Percentiles rank a stretch among this genome's conserved stretches.
These are phyloP conservation scores for Cyberlindnera bimundalis DNA, from an alignment of 805 yeast species.

Conservation along the genomic window DNA sequence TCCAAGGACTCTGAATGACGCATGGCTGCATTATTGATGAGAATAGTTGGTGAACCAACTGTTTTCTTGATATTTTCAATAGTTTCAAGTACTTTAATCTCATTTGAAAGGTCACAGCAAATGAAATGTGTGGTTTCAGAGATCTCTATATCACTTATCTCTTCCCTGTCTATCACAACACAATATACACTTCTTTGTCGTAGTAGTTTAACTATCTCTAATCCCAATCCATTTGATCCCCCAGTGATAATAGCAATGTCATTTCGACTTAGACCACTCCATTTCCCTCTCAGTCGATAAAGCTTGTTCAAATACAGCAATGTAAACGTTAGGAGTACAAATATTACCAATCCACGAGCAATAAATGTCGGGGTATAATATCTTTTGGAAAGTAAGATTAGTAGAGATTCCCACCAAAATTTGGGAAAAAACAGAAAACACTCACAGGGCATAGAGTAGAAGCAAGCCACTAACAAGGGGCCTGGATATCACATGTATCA, in stretches of 20 bases:
- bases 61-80: constrained; percentile 39
- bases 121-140: constrained; percentile 40
- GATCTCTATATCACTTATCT: constrained; percentile 11
- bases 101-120: constrained; percentile 64
- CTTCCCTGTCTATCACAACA: constrained; percentile 29
- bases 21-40: constrained; percentile 84
- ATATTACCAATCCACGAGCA: neutral
- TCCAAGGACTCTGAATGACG: constrained; percentile 48
- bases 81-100: constrained; percentile 36
- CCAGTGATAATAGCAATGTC: constrained; percentile 34
- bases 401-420: neutral
- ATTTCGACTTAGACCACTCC: constrained; percentile 14
- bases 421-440: neutral
- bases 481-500: too few species aligned
- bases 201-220: constrained; percentile 25
- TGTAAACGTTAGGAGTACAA: neutral
- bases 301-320: constrained; percentile 2
- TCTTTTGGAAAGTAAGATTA: neutral
- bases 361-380: constrained; percentile 3
- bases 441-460: too few species aligned
- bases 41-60: constrained; percentile 54
- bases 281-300: constrained; percentile 23
- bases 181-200: constrained; percentile 18
- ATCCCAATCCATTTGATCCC: constrained; percentile 38
- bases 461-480: too few species aligned